These are phyloP conservation scores for Artemisia tridentata DNA, from an alignment of 129 eudicot species.

Conservation along the genomic window DNA sequence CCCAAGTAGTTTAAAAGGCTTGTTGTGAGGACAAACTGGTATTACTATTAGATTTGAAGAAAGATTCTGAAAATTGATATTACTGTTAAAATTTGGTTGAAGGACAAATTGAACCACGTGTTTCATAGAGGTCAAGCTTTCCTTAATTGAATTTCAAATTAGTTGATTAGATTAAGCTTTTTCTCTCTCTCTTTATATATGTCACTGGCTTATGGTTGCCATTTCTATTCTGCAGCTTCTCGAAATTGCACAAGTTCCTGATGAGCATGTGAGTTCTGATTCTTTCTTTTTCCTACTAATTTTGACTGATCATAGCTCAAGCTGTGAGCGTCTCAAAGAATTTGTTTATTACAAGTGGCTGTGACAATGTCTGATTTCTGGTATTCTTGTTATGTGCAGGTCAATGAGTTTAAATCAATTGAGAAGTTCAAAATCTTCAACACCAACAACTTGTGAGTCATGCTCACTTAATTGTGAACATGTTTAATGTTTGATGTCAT, in stretches of 20 bases:
- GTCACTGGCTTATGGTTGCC: slow-evolving; percentile 14
- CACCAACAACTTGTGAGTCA: slow-evolving; percentile 91
- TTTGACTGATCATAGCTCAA: background rate
- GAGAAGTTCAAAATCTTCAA: slow-evolving; percentile 99
- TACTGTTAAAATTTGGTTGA: no score
- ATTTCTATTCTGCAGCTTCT: slow-evolving; percentile 63
- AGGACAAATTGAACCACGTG: no score
- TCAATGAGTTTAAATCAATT: slow-evolving; percentile 91
- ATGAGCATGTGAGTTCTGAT: slow-evolving; percentile 55
- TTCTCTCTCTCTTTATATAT: background rate
- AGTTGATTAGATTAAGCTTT: background rate
- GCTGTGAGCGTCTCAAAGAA: background rate
- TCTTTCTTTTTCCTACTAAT: background rate
- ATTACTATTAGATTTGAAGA: no score
- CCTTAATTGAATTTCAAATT: no score
- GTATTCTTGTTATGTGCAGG: slow-evolving; percentile 52
- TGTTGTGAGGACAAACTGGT: background rate
- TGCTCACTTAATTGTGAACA: background rate
- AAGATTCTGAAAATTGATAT: background rate
- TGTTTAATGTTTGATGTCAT: slow-evolving; percentile 5
- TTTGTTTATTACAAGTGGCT: background rate
- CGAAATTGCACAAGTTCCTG: slow-evolving; percentile 89
- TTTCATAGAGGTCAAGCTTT: no score
- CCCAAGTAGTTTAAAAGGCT: background rate
- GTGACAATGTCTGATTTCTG: slow-evolving; percentile 9